phyloP scores from a whole-genome alignment of 345 rosid genomes.

The Psidium friedrichsthalianum region DNA sequence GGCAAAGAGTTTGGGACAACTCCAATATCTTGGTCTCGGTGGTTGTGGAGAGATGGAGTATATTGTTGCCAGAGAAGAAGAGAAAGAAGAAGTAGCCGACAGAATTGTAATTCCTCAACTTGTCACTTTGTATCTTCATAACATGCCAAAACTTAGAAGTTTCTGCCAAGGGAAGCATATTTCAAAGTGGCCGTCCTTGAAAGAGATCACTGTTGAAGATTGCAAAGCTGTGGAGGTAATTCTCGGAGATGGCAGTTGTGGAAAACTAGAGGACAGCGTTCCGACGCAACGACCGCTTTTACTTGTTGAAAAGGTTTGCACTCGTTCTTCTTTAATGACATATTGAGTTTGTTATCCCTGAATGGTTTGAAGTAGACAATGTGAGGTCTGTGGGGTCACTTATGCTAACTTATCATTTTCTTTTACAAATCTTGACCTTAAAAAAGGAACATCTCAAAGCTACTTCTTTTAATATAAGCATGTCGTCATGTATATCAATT shows the following conservation, averaged over 20 bases:
- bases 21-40: background rate
- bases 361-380: background rate
- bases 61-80: background rate
- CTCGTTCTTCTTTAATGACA: background rate
- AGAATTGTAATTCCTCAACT: too few species aligned
- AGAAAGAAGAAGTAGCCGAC: too few species aligned
- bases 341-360: background rate
- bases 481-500: accelerated
- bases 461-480: background rate
- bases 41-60: background rate
- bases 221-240: background rate
- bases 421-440: background rate
- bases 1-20: background rate
- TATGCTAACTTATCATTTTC: background rate
- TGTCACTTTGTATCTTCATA: too few species aligned
- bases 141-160: too few species aligned
- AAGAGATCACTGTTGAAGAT: too few species aligned
- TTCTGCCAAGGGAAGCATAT: too few species aligned
- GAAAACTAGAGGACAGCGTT: background rate
- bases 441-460: background rate
- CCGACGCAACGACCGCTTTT: accelerated
- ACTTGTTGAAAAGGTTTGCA: background rate
- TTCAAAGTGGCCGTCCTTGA: too few species aligned
- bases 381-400: background rate
- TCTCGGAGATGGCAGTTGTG: background rate